phyloP scores from a whole-genome alignment of 371 early-diverging fungal species.

The Basidiobolus meristosporus region DNA sequence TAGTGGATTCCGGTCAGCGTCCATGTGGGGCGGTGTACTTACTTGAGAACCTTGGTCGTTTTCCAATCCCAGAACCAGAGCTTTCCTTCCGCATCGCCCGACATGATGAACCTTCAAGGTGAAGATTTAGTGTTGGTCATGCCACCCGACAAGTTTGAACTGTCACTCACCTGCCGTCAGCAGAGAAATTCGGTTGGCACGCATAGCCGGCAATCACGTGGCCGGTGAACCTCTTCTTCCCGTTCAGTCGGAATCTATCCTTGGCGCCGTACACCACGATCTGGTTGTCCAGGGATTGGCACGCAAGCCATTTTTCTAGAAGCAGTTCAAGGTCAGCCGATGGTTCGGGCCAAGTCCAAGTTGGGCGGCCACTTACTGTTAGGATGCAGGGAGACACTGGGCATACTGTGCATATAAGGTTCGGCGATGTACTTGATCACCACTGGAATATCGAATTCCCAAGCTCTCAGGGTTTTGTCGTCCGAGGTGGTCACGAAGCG shows the following conservation, averaged over 20 bases:
- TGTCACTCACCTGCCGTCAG: constrained; percentile 84
- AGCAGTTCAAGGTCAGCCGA: not conserved
- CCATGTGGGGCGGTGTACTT: constrained; percentile 2
- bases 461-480: constrained; percentile 90
- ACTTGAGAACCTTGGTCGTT: constrained; percentile 54
- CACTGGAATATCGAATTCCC: constrained; percentile 95
- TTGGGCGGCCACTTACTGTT: constrained; percentile 32
- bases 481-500: constrained; percentile 90
- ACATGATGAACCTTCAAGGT: constrained; percentile 67
- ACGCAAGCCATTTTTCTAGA: constrained; percentile 83
- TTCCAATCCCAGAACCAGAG: constrained; percentile 96
- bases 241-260: constrained; percentile 71
- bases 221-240: constrained; percentile 81
- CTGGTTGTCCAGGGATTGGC: constrained; percentile 88
- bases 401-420: constrained; percentile 90
- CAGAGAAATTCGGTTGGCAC: constrained; percentile 81
- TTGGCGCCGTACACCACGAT: constrained; percentile 72
- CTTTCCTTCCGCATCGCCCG: constrained; percentile 85
- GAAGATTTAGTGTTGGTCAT: too few relatives aligned
- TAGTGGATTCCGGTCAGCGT: not conserved
- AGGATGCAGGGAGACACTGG: constrained; percentile 73
- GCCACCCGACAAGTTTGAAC: too few relatives aligned
- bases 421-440: constrained; percentile 94
- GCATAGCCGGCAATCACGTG: constrained; percentile 91
- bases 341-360: not conserved